These are phyloP conservation scores for Cupressus sempervirens DNA, from an alignment of 75 land plant genomes.

Conservation along the genomic window DNA sequence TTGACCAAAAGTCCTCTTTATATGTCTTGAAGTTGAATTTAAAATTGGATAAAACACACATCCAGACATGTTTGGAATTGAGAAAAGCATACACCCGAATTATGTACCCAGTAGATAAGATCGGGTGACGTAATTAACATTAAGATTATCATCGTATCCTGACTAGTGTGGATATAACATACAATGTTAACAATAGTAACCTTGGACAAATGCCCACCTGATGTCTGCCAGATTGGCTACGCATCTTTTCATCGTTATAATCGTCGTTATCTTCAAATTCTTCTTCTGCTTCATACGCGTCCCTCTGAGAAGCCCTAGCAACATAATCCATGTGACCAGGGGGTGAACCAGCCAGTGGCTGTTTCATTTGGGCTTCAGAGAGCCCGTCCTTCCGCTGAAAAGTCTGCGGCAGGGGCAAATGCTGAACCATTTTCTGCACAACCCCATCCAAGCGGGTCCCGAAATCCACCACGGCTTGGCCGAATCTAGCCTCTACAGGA, in stretches of 20 bases:
- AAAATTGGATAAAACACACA: no score
- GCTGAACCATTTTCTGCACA: conserved; percentile 52
- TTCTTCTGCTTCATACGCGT: neutral
- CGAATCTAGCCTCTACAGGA: conserved; percentile 38
- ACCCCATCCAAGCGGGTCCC: conserved; percentile 69
- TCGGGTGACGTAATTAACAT: neutral
- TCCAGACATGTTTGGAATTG: no score
- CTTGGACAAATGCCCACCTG: neutral
- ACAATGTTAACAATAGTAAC: neutral
- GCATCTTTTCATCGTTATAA: neutral
- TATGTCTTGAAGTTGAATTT: no score
- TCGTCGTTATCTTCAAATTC: neutral
- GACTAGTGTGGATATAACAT: no score
- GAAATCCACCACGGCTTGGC: conserved; percentile 74
- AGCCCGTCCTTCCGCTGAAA: conserved; percentile 27
- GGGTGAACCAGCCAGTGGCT: neutral
- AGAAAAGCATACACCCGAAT: no score
- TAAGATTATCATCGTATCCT: no score
- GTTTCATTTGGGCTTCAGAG: neutral
- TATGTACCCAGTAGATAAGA: neutral
- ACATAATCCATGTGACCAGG: neutral
- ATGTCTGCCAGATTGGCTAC: neutral
- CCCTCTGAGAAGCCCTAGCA: neutral
- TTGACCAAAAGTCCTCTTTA: no score
- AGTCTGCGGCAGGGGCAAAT: conserved; percentile 49